Evolutionary conservation across 2,329 filamentous ascomycete genomes (phyloP).

Genomic region (Dactylellina leptospora): DNA sequence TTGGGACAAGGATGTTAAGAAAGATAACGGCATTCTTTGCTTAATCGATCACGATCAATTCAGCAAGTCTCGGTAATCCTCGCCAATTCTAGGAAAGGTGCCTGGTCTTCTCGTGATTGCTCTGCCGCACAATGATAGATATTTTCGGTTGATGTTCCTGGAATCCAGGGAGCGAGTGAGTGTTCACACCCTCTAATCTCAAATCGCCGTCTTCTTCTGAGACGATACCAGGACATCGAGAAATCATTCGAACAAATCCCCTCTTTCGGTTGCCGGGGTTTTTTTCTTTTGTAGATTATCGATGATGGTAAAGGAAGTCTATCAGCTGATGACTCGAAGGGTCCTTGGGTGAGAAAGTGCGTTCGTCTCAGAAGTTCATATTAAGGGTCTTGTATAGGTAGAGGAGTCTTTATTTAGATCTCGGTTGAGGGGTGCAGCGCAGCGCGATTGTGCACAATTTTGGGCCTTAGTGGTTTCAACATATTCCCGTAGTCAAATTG

Average conservation of each 20-base stretch:
- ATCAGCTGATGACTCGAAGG: slow-evolving; percentile 2
- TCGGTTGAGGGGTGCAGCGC: too few relatives aligned
- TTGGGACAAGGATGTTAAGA: slow-evolving; percentile 1
- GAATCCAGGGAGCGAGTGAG: neutral
- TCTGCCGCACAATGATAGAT: neutral
- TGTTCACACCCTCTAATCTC: neutral
- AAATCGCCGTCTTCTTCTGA: slow-evolving; percentile 20
- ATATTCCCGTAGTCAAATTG: slow-evolving; percentile 26
- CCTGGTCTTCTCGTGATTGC: neutral
- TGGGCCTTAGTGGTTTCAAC: slow-evolving; percentile 9
- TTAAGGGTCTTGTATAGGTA: slow-evolving; percentile 20
- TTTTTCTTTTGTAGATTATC: neutral
- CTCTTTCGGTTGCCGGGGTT: neutral
- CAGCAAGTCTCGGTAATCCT: slow-evolving; percentile 16
- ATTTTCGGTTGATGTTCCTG: neutral
- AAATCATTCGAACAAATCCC: neutral
- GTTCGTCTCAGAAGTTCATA: slow-evolving; percentile 13
- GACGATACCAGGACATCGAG: neutral
- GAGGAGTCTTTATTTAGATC: slow-evolving; percentile 42
- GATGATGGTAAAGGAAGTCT: neutral
- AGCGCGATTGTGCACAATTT: neutral
- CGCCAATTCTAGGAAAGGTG: neutral
- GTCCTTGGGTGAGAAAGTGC: slow-evolving; percentile 7
- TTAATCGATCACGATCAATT: slow-evolving; percentile 15
- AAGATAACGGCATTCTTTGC: slow-evolving; percentile 4